phyloP scores from a whole-genome alignment of 2,329 filamentous ascomycete species.

The Aspergillus transmontanensis region DNA sequence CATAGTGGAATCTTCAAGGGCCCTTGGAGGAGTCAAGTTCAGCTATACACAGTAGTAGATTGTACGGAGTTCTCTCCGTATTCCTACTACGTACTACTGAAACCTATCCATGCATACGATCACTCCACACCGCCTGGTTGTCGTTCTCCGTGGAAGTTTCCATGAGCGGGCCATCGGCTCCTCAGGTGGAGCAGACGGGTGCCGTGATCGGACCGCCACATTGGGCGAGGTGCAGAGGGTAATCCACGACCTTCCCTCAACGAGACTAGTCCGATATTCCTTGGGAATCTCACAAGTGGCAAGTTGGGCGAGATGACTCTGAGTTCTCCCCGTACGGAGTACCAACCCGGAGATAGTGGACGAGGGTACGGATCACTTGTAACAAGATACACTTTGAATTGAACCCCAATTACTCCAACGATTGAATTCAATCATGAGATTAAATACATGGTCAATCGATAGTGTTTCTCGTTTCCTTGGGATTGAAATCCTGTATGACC shows the following conservation, averaged over 20 bases:
- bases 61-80: background rate
- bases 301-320: constrained; percentile 11
- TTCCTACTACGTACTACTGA: background rate
- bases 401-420: background rate
- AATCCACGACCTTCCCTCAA: background rate
- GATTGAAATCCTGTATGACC: constrained; percentile 2
- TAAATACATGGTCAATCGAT: background rate
- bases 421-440: background rate
- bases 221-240: constrained; percentile 26
- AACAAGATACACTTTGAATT: background rate
- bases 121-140: constrained; percentile 18
- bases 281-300: constrained; percentile 13
- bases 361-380: too few relatives aligned
- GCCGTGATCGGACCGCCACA: constrained; percentile 30
- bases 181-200: constrained; percentile 17
- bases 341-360: too few relatives aligned
- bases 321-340: background rate
- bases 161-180: constrained; percentile 29
- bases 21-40: background rate
- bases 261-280: background rate
- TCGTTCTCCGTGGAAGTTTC: constrained; percentile 26
- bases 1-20: constrained; percentile 10
- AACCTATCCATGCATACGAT: constrained; percentile 4
- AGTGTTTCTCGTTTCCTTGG: background rate
- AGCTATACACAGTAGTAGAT: background rate